Evolutionary conservation across 179 eudicot genomes (phyloP), one percentile per base, ranked within the genome.

Genomic region (Gypsophila paniculata): DNA sequence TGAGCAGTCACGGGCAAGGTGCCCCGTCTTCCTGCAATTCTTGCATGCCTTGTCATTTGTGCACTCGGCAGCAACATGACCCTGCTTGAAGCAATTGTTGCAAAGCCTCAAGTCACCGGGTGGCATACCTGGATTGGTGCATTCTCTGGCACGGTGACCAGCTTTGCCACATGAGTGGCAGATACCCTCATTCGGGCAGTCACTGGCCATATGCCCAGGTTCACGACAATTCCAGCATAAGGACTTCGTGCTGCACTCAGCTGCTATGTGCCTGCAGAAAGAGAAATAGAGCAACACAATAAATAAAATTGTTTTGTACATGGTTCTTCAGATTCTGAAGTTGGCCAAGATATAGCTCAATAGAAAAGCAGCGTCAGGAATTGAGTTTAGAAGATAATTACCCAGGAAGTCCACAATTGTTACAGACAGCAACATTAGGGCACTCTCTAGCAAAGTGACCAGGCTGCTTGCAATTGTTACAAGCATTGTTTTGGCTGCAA

Each of bases 361-460:
- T 18, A 58, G 42, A 9, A 10, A 9, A 17, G 59, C 12, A 72
- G 8, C 4, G 29, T 21, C 29, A 61, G n/a, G 39, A 9, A n/a
- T n/a, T 12, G 55, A 19, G 23, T 38, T 17, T 3, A 32, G 22
- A 38, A 53, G 63, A 71, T 62, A 39, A 72, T 76, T 88, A 94
- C 99, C 99, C 99, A 7, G 99, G 97, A 84, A 94, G 91, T 60
- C 96, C 99, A 71, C 99, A 93, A 76, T 91, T 93, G 91, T 93
- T 90, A 72, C 98, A 93, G 72, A 93, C 87, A 71, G 96, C 96
- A 71, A 85, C 95, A 82, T 89, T 93, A 44, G 98, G 85, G 82
- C 98, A 93, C 69, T 93, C 98, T 82, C 97, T 83, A 25, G 98
- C 97, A 82, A 80, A 93, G 74, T 93, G 98, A 74, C 98, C 98